Evolutionary conservation across 2,329 filamentous ascomycete species (phyloP).

Genomic region (Colletotrichum lindemuthianum): DNA sequence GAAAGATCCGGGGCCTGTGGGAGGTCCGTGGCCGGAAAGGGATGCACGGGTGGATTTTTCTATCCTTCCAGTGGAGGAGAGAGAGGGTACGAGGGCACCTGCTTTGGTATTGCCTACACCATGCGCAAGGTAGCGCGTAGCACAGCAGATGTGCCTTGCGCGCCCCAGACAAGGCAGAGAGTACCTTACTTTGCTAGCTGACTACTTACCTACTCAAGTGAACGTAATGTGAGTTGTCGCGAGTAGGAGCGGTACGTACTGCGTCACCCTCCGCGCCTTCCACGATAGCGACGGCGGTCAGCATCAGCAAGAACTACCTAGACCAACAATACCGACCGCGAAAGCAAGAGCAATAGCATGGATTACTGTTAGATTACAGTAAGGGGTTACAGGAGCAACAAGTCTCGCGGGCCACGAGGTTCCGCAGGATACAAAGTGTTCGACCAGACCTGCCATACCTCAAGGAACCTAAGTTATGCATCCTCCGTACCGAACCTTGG

Average conservation of each 20-base stretch:
- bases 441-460: too few relatives aligned
- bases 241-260: conserved; percentile 20
- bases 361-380: neutral
- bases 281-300: conserved; percentile 2
- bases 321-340: neutral
- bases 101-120: conserved; percentile 2
- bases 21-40: conserved; percentile 30
- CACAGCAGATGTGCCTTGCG: neutral
- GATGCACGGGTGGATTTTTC: conserved; percentile 29
- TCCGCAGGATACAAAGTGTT: too few relatives aligned
- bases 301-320: neutral
- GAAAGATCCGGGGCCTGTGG: conserved; percentile 23
- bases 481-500: neutral
- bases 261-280: conserved; percentile 21
- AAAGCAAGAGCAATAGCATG: conserved; percentile 1
- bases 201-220: too few relatives aligned
- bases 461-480: too few relatives aligned
- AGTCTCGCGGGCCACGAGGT: too few relatives aligned
- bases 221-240: neutral
- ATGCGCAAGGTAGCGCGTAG: conserved; percentile 4
- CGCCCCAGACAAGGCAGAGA: too few relatives aligned
- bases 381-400: neutral
- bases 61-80: conserved; percentile 14
- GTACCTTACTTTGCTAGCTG: too few relatives aligned
- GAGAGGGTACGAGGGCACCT: conserved; percentile 26